Base-by-base conservation (phyloP, 139 green algal species). In the Asterochloris erici region DNA sequence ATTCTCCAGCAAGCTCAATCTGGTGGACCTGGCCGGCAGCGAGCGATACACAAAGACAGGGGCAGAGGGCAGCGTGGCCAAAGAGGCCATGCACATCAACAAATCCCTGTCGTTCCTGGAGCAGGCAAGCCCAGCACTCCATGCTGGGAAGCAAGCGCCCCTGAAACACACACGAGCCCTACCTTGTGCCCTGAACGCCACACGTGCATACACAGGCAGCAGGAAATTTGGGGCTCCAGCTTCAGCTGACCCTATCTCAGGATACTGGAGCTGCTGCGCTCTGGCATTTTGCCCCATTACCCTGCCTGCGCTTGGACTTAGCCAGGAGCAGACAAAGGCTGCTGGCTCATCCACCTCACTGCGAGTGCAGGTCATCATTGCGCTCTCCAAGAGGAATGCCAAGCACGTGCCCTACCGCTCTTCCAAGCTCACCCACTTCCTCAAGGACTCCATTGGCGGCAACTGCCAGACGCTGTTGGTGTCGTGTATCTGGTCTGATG, bases 51-150 rank as follows among this genome's bases (percentile, higher is more conserved):
- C 94, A 79, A 89, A 98, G 75, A 98, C 95, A 11, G 96, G 94
- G 14, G 94, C 93, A 14, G 93, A 93, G 21, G 94, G 89, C n/a
- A 92, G 92, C 87, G 84, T 95, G 26, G 90, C 98, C 86, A 96
- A 98, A 86, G 96, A 99, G 89, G 92, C 83, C 75, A 98, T 98
- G 85, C 97, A 97, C 84, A 99, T 99, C 91, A 99, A 99, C 86
- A 92, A 96, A 69, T 96, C 90, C 28, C 84, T 99, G 28, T 92
- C 81, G 15, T 84, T 84, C 62, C 73, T 84, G 16, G 81, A 84
- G 66, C 81, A 84, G 81, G 81, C 79, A 11, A 38, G 27, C 27
- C 27, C 17, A n/a, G 38, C n/a, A n/a, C 38, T 54, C 38, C 38
- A 54, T 54, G 38, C 38, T 6, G 6, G 4, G 38, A 2, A 2